A percentile compares a stretch with the other conserved stretches of the same genome.
Conservation (phyloP, 495 filamentous ascomycete species). For the Sabuloglossum arenarium region DNA sequence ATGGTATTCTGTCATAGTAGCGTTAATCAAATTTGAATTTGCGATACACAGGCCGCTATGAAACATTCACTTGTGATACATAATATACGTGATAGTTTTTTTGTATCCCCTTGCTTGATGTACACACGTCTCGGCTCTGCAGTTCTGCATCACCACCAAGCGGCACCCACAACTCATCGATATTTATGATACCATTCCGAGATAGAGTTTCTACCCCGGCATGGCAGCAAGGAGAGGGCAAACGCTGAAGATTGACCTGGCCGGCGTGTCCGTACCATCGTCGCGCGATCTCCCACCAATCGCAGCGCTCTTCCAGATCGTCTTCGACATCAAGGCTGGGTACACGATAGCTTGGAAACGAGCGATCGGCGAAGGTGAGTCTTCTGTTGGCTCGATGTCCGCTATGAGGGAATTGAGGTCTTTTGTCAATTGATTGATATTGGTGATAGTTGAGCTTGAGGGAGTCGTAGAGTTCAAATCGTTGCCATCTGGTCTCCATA, state of each 20-base stretch:
- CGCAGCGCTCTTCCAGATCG: slow-evolving; percentile 64
- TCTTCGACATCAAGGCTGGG: slow-evolving; percentile 70
- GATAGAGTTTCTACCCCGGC: not conserved
- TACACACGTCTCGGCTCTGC: not conserved
- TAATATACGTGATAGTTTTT: not conserved
- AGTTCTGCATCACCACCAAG: too few species aligned
- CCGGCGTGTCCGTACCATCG: not conserved
- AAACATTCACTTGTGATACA: not conserved
- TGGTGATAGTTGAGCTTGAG: slow-evolving; percentile 48
- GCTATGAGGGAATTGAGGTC: not conserved
- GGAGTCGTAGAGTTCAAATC: slow-evolving; percentile 88
- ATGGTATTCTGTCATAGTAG: too few species aligned
- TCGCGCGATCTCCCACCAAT: slow-evolving; percentile 41
- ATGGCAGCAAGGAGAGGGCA: slow-evolving; percentile 2
- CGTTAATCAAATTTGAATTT: not conserved
- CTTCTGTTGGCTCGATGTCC: not conserved
- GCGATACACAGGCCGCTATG: not conserved
- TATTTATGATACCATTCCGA: not conserved
- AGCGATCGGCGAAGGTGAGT: slow-evolving; percentile 36
- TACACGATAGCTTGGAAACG: slow-evolving; percentile 78
- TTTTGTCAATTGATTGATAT: not conserved
- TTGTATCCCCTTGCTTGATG: not conserved
- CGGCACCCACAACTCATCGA: not conserved
- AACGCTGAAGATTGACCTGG: not conserved
- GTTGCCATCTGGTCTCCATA: slow-evolving; percentile 80